phyloP scores from a whole-genome alignment of 2,329 filamentous ascomycete genomes.

The Spiromastix sp. region DNA sequence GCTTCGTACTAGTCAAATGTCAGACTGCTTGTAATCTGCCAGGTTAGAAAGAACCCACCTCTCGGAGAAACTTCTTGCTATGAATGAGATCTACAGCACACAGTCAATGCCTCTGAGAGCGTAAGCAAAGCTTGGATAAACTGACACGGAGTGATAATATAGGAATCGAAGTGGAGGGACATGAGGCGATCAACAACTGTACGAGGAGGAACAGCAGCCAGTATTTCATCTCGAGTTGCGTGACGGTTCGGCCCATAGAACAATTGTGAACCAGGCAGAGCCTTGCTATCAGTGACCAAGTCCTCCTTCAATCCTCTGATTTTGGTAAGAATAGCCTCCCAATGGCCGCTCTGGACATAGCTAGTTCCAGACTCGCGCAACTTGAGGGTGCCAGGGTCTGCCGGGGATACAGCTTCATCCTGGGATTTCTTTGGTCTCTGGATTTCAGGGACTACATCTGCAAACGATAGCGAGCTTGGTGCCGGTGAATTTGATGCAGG shows the following conservation, averaged over 20 bases:
- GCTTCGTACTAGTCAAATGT: constrained; percentile 25
- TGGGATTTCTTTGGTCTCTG: constrained; percentile 23
- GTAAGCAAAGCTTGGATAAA: neutral
- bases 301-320: no score
- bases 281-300: no score
- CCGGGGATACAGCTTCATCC: constrained; percentile 47
- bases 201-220: constrained; percentile 8
- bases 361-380: constrained; percentile 13
- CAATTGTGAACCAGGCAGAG: no score
- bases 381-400: constrained; percentile 49
- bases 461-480: neutral
- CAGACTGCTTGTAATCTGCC: neutral
- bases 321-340: no score
- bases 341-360: constrained; percentile 3
- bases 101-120: neutral
- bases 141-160: neutral
- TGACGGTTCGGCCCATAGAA: no score
- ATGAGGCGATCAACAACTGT: constrained; percentile 18
- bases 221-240: no score
- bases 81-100: no score
- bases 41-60: constrained; percentile 16
- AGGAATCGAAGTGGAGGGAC: constrained; percentile 23
- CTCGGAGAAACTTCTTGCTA: constrained; percentile 20
- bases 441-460: constrained; percentile 16
- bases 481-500: constrained; percentile 6